phyloP scores from a whole-genome alignment of 108 stramenopile species.

The Schizochytrium sp. region DNA sequence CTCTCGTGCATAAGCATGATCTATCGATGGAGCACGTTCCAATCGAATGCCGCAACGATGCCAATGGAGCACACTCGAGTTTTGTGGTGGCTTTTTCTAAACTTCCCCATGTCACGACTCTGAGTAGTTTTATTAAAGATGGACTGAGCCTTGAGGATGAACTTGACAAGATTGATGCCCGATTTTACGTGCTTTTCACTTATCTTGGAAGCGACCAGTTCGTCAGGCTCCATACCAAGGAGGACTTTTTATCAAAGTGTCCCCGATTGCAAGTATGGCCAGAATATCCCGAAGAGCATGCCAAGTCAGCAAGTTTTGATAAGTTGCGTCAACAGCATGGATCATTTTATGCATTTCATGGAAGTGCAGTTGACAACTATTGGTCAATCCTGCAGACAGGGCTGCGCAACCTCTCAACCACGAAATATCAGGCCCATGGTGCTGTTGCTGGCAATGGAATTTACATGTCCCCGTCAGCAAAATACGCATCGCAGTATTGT shows the following conservation, averaged over 20 bases:
- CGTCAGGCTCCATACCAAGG: constrained; percentile 2
- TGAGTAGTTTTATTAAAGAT: not conserved
- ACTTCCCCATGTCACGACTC: constrained; percentile 4
- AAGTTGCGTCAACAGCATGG: not conserved
- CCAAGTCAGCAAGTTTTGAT: not conserved
- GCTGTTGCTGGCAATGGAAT: not conserved
- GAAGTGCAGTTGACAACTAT: not conserved
- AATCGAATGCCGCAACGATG: not conserved
- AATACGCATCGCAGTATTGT: not conserved
- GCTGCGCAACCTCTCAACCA: not conserved
- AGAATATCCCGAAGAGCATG: not conserved
- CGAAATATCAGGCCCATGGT: constrained; percentile 7
- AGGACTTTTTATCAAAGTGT: not conserved
- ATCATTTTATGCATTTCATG: not conserved
- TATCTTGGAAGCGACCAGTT: not conserved
- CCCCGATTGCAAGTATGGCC: not conserved
- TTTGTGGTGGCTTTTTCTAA: not conserved
- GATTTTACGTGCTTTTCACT: not conserved
- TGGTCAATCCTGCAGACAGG: not conserved
- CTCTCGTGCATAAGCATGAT: not conserved
- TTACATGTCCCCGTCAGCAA: not conserved
- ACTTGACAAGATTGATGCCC: not conserved
- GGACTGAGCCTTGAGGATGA: not conserved
- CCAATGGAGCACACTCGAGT: not conserved
- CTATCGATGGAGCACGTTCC: not conserved